Conservation (phyloP, 371 early-diverging fungal genomes). For the Haplosporangium sp. region DNA sequence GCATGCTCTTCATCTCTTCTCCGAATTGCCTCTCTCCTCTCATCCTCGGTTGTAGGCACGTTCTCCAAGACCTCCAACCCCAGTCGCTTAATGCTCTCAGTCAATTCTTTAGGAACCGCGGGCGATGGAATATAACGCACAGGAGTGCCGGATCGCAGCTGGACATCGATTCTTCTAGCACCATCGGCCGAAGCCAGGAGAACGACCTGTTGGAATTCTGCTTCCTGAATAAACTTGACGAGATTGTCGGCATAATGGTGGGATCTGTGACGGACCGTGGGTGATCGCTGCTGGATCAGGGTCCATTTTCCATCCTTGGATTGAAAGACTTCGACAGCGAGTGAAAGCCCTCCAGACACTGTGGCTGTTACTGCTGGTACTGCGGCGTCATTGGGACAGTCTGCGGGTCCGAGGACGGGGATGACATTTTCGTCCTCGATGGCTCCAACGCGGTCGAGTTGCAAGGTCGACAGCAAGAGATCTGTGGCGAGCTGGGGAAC, state of each 20-base stretch:
- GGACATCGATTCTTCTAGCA: conserved; percentile 69
- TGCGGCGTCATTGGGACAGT: conserved; percentile 13
- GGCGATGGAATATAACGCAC: conserved; percentile 40
- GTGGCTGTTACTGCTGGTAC: conserved; percentile 18
- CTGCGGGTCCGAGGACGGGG: conserved; percentile 60
- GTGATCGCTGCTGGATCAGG: conserved; percentile 69
- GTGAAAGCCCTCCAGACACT: conserved; percentile 14
- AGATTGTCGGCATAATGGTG: conserved; percentile 38
- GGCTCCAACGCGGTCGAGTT: conserved; percentile 73
- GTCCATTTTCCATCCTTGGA: conserved; percentile 66
- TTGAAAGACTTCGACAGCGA: conserved; percentile 63
- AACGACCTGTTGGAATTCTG: conserved; percentile 65
- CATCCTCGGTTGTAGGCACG: conserved; percentile 30
- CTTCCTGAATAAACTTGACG: conserved; percentile 60
- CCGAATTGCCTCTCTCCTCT: conserved; percentile 8
- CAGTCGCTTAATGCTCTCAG: conserved; percentile 16
- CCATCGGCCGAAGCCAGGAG: conserved; percentile 80
- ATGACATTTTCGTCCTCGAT: conserved; percentile 68
- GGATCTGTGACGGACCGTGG: conserved; percentile 55
- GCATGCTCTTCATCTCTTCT: neutral
- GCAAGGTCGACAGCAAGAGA: conserved; percentile 74
- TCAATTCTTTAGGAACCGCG: neutral
- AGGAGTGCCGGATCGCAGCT: conserved; percentile 60
- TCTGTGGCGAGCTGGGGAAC: conserved; percentile 82
- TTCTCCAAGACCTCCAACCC: conserved; percentile 20